These are phyloP conservation scores for Gillenia trifoliata DNA, from an alignment of 306 rosid genomes.

Conservation along the genomic window DNA sequence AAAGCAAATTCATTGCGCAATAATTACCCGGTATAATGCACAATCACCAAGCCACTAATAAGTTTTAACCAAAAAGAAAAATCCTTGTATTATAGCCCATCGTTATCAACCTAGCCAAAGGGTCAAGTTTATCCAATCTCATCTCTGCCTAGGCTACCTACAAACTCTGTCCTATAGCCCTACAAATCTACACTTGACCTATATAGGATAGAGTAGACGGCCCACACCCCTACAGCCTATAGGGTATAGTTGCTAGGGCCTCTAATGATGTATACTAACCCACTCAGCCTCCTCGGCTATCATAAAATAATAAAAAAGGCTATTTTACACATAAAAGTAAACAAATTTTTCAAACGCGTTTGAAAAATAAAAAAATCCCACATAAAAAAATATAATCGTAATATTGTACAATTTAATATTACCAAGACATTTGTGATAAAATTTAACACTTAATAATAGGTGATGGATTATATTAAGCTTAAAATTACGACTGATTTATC, in stretches of 20 bases:
- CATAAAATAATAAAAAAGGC: neutral
- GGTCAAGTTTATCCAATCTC: neutral
- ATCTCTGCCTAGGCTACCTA: neutral
- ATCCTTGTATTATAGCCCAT: neutral
- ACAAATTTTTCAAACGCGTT: neutral
- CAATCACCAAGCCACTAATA: neutral
- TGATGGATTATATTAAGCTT: too few species aligned
- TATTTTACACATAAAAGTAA: too few species aligned
- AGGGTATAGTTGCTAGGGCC: neutral
- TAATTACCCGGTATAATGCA: neutral
- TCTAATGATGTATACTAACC: slow-evolving; percentile 4
- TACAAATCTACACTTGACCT: neutral
- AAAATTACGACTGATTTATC: too few species aligned
- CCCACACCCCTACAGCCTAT: neutral
- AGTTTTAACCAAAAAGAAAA: neutral
- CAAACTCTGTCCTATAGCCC: neutral
- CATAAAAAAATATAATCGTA: neutral
- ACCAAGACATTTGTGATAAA: too few species aligned
- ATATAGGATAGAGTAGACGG: neutral
- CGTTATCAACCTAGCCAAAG: neutral
- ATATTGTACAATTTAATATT: too few species aligned
- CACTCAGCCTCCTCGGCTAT: slow-evolving; percentile 3
- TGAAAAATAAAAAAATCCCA: neutral
- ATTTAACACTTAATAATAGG: too few species aligned
- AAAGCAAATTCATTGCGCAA: neutral